Evolutionary conservation across 2,329 filamentous ascomycete genomes (phyloP), one percentile per base, ranked within the genome.

Genomic region (Aspergillus tamarii): DNA sequence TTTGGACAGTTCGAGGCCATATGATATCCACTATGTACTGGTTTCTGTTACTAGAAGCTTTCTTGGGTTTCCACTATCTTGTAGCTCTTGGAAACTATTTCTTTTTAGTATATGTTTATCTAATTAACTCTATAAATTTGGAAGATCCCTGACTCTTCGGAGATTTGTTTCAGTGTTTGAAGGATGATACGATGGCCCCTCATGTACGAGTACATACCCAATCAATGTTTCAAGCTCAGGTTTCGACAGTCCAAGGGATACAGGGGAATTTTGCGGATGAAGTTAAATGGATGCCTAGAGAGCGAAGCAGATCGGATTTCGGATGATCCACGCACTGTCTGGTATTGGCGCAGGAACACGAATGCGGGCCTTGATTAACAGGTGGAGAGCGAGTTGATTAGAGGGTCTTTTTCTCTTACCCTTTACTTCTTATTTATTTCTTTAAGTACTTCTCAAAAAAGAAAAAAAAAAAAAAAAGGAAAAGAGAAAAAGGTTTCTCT

Each of bases 21-120:
- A 60, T 62, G 58, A 66, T 66, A 66, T 62, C 61, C 65, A 64
- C 39, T 63, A 53, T 45, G 61, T 63, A 65, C 30, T 61, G 57
- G 53, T 45, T 52, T 50, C 21, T 32, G 52, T 59, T 36, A 21
- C n/a, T 41, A 36, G 32, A 59, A 55, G 52, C 52, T 55, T 32
- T 36, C 56, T 32, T 62, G 10, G 34, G 30, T 26, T 58, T 30
- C 50, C 34, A 21, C 52, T 52, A 21, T 30, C 32, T 14, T 39
- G 32, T 54, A 54, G n/a, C 21, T 54, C 36, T n/a, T 23, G 52
- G 52, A 39, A 19, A 5, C 21, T 16, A 14, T 54, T 55, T 16
- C n/a, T 10, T 19, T 55, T 52, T 32, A 16, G 26, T 21, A 8
- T 21, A 39, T 54, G 30, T 54, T 54, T 39, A 55, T 39, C 14